Base-by-base conservation (phyloP, 2,329 filamentous ascomycete genomes). In the Ambrosiella cleistominuta region DNA sequence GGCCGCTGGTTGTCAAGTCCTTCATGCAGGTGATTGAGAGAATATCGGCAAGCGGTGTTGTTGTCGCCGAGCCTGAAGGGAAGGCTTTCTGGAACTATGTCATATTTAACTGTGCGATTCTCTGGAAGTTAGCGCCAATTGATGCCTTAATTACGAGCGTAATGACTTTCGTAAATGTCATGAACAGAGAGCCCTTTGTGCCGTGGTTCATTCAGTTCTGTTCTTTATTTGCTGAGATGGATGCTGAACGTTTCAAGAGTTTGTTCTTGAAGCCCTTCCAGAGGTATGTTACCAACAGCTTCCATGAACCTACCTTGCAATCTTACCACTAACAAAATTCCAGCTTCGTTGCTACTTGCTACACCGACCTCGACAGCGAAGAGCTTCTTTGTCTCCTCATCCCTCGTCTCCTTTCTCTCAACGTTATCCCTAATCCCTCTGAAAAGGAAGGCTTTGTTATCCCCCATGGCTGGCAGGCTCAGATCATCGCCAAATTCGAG, bases 191-290 rank as follows among this genome's bases (percentile, higher is more conserved):
- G 50, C 76, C 77, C 0, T 76, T 90, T 64, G 79, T 83, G 65
- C 70, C 70, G 56, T 84, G 83, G 73, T 97, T 95, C 67, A 77
- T 97, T 49, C 78, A 82, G 0, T 95, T 97, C 68, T 96, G 88
- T 69, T 83, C 84, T 12, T 83, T 87, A 56, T 83, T 93, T 63
- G 83, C 87, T 0, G 79, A 88, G 57, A 74, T 94, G 40, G 83
- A 89, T 51, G 67, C 77, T 1, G 79, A 83, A 57, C 79, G 86
- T 44, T 98, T 97, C 66, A 79, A 82, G 57, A 83, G 81, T 62
- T 73, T 96, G n/a, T 77, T 95, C 38, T 74, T 90, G 7, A 83
- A 81, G 42, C 82, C 86, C 59, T 89, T 97, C 64, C 87, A 94
- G 68, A 88, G 80, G 79, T 87, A 70, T 49, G 11, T 35, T n/a